Conservation (phyloP, 2,329 filamentous ascomycete genomes). For the Rhynchosporium graminicola region DNA sequence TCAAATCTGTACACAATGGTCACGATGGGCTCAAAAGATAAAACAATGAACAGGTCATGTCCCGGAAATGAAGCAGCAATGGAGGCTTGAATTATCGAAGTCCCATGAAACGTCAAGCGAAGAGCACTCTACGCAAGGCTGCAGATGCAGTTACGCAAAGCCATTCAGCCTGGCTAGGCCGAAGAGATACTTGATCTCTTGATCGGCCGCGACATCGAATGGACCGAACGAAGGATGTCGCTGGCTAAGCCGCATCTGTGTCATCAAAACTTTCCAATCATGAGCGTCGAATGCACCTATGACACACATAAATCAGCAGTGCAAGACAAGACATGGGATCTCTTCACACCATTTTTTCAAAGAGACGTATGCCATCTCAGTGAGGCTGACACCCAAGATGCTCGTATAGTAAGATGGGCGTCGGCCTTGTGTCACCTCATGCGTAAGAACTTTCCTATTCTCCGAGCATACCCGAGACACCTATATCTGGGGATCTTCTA, state of each 20-base stretch:
- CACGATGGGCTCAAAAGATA: too few relatives aligned
- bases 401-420: not conserved
- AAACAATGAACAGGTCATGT: too few relatives aligned
- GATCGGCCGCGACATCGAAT: not conserved
- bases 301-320: not conserved
- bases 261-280: not conserved
- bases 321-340: not conserved
- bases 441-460: not conserved
- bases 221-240: not conserved
- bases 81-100: too few relatives aligned
- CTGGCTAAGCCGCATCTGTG: not conserved
- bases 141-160: too few relatives aligned
- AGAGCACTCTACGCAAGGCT: too few relatives aligned
- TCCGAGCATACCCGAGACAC: not conserved
- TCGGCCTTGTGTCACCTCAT: constrained; percentile 4
- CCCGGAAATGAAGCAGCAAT: too few relatives aligned
- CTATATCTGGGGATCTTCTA: not conserved
- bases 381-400: not conserved
- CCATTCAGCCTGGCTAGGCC: not conserved
- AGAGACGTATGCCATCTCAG: not conserved
- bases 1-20: too few relatives aligned
- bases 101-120: too few relatives aligned
- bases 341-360: not conserved
- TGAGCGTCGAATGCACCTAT: not conserved
- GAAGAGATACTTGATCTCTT: not conserved